Conservation (phyloP, 2,329 filamentous ascomycete species). For the Cytospora chrysosperma region DNA sequence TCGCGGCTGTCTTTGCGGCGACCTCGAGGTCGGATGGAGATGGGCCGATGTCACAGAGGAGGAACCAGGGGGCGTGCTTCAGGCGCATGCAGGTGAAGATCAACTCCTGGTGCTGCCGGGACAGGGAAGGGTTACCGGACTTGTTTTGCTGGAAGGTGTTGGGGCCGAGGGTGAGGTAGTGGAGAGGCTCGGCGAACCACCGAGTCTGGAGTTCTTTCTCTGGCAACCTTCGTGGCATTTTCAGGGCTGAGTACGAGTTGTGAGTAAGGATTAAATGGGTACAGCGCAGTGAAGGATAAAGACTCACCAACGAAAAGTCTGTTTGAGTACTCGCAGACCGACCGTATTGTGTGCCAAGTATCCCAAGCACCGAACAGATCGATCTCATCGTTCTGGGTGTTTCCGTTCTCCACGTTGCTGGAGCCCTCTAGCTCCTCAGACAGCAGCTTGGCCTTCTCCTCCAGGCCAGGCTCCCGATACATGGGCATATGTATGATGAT, state of each 20-base stretch:
- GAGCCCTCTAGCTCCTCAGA: conserved; percentile 42
- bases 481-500: conserved; percentile 82
- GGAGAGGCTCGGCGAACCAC: conserved; percentile 69
- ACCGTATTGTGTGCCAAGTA: conserved; percentile 85
- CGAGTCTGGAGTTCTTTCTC: conserved; percentile 60
- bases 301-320: conserved; percentile 80
- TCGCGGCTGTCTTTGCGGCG: conserved; percentile 34
- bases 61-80: conserved; percentile 60
- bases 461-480: conserved; percentile 67
- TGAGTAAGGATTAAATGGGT: neutral
- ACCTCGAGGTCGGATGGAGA: conserved; percentile 36
- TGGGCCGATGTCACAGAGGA: conserved; percentile 63
- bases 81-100: conserved; percentile 64
- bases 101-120: conserved; percentile 59
- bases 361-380: conserved; percentile 86
- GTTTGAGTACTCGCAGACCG: conserved; percentile 79
- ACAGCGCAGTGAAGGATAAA: neutral
- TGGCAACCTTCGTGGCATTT: conserved; percentile 58
- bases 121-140: conserved; percentile 60
- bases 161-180: conserved; percentile 56
- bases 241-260: conserved; percentile 44
- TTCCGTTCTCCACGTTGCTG: conserved; percentile 27
- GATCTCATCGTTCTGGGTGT: conserved; percentile 42
- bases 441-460: conserved; percentile 53
- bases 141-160: conserved; percentile 60